A percentile compares a stretch with the other conserved stretches of the same genome.
phyloP scores from a whole-genome alignment of 495 filamentous ascomycete species.

The Evansstolkia leycettana region DNA sequence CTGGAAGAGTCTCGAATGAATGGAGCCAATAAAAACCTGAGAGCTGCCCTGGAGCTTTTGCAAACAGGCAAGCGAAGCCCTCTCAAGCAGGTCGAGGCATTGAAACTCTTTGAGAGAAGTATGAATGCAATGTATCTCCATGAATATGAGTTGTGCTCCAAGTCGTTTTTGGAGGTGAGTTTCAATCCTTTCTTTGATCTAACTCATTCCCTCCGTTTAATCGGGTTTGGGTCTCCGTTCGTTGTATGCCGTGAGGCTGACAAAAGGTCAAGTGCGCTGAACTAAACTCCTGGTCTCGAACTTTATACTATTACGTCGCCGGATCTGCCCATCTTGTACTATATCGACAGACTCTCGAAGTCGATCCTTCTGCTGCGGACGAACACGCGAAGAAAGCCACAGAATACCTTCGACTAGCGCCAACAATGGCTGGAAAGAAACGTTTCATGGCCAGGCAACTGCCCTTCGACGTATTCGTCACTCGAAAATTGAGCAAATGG shows the following conservation, averaged over 20 bases:
- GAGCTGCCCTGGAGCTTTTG: conserved; percentile 55
- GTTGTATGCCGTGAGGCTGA: conserved; percentile 4
- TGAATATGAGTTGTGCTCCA: conserved; percentile 55
- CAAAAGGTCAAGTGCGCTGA: conserved; percentile 45
- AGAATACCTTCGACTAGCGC: conserved; percentile 58
- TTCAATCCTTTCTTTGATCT: conserved; percentile 2
- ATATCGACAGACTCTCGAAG: conserved; percentile 46
- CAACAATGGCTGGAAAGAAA: conserved; percentile 70
- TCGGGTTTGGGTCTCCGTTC: neutral
- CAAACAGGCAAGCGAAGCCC: conserved; percentile 44
- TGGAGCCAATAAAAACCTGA: conserved; percentile 52
- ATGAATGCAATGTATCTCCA: conserved; percentile 71
- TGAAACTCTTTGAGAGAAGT: conserved; percentile 75
- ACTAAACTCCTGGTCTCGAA: conserved; percentile 84
- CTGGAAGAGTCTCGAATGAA: conserved; percentile 81
- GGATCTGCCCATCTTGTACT: conserved; percentile 64
- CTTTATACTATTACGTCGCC: conserved; percentile 83
- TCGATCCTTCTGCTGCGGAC: conserved; percentile 37
- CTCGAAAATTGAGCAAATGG: conserved; percentile 83
- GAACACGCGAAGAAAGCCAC: conserved; percentile 52
- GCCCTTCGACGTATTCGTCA: conserved; percentile 82
- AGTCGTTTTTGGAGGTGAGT: conserved; percentile 53
- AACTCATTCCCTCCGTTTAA: conserved; percentile 5
- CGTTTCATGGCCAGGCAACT: conserved; percentile 78
- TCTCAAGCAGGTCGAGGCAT: conserved; percentile 72